These are phyloP conservation scores for Lentinula sp. DNA, from an alignment of 768 basidiomycete genomes.

Conservation along the genomic window DNA sequence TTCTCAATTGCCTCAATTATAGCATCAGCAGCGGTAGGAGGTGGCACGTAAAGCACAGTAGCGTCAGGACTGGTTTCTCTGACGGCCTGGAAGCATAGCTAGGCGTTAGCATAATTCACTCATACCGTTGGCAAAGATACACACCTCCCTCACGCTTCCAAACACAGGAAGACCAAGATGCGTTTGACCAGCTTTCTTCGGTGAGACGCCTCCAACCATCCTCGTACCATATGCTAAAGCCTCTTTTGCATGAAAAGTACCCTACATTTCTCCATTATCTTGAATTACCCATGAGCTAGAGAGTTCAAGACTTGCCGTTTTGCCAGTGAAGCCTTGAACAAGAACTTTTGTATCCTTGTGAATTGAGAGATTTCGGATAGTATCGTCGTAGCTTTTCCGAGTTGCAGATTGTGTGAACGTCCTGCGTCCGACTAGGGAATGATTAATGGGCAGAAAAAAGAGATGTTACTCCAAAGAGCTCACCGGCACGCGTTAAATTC, in stretches of 20 bases:
- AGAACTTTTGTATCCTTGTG: slow-evolving; percentile 92
- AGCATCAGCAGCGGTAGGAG: slow-evolving; percentile 92
- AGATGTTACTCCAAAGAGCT: slow-evolving; percentile 10
- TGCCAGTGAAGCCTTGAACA: slow-evolving; percentile 91
- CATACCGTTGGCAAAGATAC: slow-evolving; percentile 11
- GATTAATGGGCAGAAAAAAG: neutral
- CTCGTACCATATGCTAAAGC: slow-evolving; percentile 93
- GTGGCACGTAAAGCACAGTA: slow-evolving; percentile 95
- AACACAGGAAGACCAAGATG: slow-evolving; percentile 96
- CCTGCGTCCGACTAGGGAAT: slow-evolving; percentile 55
- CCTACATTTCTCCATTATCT: slow-evolving; percentile 37
- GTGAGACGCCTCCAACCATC: slow-evolving; percentile 97
- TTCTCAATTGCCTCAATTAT: slow-evolving; percentile 99
- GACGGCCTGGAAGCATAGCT: slow-evolving; percentile 59
- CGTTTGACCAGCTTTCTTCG: slow-evolving; percentile 92
- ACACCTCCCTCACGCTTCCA: slow-evolving; percentile 84
- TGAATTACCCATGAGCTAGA: neutral
- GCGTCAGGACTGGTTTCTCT: slow-evolving; percentile 85
- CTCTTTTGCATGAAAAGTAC: slow-evolving; percentile 93
- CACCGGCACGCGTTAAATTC: slow-evolving; percentile 48
- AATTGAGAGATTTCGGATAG: slow-evolving; percentile 86
- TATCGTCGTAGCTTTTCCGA: slow-evolving; percentile 79
- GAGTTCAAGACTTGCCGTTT: slow-evolving; percentile 59
- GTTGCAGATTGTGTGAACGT: slow-evolving; percentile 74
- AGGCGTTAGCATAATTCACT: slow-evolving; percentile 2